phyloP scores from a whole-genome alignment of 306 rosid species.

The Astragalus membranaceus region DNA sequence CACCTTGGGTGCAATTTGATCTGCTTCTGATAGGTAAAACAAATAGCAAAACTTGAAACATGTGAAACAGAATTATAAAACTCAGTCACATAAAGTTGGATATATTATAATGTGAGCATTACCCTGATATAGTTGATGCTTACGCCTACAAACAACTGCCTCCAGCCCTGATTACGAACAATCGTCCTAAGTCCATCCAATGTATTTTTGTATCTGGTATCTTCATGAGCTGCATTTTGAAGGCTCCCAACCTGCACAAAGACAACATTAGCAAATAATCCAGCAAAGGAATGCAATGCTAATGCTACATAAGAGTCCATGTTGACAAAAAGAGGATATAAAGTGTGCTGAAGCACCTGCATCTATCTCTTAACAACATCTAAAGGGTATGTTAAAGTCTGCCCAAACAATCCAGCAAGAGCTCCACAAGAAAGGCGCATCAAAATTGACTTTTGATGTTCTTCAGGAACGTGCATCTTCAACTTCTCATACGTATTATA shows the following conservation, averaged over 20 bases:
- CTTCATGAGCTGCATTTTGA: conserved; percentile 39
- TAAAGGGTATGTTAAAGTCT: conserved; percentile 88
- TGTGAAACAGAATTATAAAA: conserved; percentile 3
- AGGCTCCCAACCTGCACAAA: conserved; percentile 61
- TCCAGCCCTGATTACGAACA: conserved; percentile 76
- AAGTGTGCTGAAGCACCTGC: conserved; percentile 55
- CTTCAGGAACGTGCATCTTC: conserved; percentile 74
- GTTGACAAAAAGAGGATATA: background rate
- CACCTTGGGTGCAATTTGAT: background rate
- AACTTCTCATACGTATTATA: conserved; percentile 78
- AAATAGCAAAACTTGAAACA: background rate
- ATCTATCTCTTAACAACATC: conserved; percentile 97
- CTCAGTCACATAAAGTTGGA: background rate
- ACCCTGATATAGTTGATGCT: conserved; percentile 96
- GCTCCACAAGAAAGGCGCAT: conserved; percentile 96
- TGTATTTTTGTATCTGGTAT: conserved; percentile 55
- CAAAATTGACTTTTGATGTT: conserved; percentile 65
- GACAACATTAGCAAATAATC: conserved; percentile 15
- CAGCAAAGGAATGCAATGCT: background rate
- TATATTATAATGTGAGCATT: conserved; percentile 21
- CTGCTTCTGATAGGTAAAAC: background rate
- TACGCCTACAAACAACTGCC: conserved; percentile 83
- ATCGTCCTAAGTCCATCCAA: conserved; percentile 57
- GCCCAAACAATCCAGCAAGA: conserved; percentile 91
- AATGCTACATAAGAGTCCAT: background rate